Conservation (phyloP, 495 filamentous ascomycete genomes). For the Sabuloglossum arenarium region DNA sequence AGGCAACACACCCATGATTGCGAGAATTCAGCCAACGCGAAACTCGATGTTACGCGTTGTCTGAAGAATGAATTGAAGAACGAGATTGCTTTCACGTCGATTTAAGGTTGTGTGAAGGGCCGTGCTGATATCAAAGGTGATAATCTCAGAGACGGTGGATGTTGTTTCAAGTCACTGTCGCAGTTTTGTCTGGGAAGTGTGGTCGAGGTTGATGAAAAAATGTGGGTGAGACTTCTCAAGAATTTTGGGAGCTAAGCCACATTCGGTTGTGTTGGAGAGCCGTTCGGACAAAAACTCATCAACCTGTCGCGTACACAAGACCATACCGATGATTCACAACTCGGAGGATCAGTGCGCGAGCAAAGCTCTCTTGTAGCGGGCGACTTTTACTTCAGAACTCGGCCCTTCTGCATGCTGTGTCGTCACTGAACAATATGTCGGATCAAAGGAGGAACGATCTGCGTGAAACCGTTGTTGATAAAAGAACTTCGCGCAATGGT, state of each 20-base stretch:
- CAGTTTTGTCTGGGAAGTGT: neutral
- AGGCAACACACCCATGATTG: slow-evolving; percentile 67
- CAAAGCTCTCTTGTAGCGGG: neutral
- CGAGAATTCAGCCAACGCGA: slow-evolving; percentile 32
- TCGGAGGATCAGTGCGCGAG: neutral
- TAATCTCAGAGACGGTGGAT: neutral
- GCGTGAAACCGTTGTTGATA: neutral
- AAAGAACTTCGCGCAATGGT: neutral
- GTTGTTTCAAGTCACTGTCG: neutral
- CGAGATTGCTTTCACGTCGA: neutral
- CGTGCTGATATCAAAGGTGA: neutral
- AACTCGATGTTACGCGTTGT: slow-evolving; percentile 1
- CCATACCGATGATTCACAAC: neutral
- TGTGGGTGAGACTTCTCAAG: slow-evolving; percentile 1
- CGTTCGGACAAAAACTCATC: neutral
- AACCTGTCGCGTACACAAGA: neutral
- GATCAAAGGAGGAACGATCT: neutral
- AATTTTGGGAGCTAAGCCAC: slow-evolving; percentile 1
- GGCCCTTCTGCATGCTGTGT: neutral
- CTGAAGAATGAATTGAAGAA: neutral
- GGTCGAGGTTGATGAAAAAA: slow-evolving; percentile 3
- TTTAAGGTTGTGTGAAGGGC: neutral
- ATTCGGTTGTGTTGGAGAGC: neutral
- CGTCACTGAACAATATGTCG: neutral
- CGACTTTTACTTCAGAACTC: neutral